Conservation (phyloP, 768 basidiomycete species). For the Trametes cubensis region DNA sequence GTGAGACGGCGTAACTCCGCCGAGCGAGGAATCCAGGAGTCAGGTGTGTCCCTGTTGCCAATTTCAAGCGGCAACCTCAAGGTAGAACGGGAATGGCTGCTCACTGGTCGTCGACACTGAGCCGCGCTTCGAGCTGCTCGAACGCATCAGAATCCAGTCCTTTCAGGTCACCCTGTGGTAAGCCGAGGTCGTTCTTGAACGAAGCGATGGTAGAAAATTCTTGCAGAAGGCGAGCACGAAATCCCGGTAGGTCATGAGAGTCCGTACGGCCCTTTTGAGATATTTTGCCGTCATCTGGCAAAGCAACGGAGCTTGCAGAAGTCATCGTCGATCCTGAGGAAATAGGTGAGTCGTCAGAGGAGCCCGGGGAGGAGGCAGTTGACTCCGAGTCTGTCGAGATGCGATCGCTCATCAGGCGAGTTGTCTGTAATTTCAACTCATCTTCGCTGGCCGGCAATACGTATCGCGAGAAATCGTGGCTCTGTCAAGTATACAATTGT, state of each 20-base stretch:
- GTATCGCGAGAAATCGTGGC: constrained; percentile 27
- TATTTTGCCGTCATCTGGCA: neutral
- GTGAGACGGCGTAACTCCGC: constrained; percentile 22
- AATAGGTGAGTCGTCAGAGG: no score
- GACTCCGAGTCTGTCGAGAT: no score
- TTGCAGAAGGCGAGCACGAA: constrained; percentile 7
- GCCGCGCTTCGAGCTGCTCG: constrained; percentile 23
- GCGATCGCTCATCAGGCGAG: no score
- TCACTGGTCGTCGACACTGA: constrained; percentile 29
- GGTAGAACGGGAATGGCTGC: neutral
- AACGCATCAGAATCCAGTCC: constrained; percentile 20
- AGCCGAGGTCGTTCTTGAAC: constrained; percentile 22
- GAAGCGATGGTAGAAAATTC: constrained; percentile 17
- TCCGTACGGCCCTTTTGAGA: neutral
- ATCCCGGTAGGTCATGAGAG: neutral
- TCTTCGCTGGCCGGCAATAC: neutral
- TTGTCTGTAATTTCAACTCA: no score
- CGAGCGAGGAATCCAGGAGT: constrained; percentile 30
- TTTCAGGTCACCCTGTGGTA: constrained; percentile 17
- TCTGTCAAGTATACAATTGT: no score
- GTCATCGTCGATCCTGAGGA: no score
- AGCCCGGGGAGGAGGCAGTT: no score
- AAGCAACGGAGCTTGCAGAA: no score
- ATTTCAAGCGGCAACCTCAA: neutral
- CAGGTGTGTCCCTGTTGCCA: constrained; percentile 22